A percentile compares a stretch with the other conserved stretches of the same genome.
phyloP scores from a whole-genome alignment of 2,329 filamentous ascomycete species.

The Triangularia verruculosa region DNA sequence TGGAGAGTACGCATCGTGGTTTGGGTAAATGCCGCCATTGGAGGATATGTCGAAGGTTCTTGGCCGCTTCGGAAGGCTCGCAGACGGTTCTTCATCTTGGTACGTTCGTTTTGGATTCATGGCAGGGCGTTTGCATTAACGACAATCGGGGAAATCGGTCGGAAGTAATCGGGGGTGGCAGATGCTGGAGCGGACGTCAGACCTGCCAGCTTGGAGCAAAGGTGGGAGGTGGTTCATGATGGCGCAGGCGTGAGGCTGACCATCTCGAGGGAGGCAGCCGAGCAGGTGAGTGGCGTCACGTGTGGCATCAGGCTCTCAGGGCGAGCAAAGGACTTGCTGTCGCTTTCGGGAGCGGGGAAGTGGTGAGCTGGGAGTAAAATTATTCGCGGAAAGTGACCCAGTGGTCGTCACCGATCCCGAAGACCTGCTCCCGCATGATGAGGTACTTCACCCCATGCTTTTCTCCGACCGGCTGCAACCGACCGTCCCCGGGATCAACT shows the following conservation, averaged over 20 bases:
- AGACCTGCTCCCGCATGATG: too few species aligned
- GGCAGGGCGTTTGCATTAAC: conserved; percentile 11
- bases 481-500: too few species aligned
- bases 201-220: background rate
- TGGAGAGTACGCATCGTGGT: conserved; percentile 6
- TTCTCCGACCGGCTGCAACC: too few species aligned
- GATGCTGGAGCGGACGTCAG: conserved; percentile 10
- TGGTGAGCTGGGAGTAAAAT: background rate
- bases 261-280: background rate
- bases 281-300: background rate
- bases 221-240: background rate
- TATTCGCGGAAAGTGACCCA: too few species aligned
- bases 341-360: background rate
- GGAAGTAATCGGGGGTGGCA: conserved; percentile 7
- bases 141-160: conserved; percentile 14
- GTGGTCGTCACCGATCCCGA: too few species aligned
- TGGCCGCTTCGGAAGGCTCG: conserved; percentile 15
- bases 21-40: conserved; percentile 11
- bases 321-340: background rate
- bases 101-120: conserved; percentile 15
- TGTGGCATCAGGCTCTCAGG: background rate
- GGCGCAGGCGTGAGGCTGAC: background rate
- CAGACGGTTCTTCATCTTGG: background rate
- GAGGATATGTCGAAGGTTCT: conserved; percentile 7
- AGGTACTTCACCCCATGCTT: too few species aligned